Base-by-base conservation (phyloP, 2,329 filamentous ascomycete species). In the Colletotrichum spaethianum region DNA sequence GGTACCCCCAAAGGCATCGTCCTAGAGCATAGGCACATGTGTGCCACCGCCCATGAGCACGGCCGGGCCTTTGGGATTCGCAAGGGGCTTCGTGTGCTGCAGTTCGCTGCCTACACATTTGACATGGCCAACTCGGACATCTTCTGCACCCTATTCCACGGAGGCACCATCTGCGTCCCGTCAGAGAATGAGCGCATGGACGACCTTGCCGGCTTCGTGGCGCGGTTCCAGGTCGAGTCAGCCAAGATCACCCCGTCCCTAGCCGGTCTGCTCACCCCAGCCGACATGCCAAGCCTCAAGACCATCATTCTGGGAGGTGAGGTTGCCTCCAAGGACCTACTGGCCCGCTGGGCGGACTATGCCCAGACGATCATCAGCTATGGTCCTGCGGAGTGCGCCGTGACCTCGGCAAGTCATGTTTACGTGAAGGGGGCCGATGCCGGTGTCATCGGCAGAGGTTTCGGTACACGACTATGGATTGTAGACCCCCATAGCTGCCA, bases 1-100 rank as follows among this genome's bases (percentile, higher is more conserved):
- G 75, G 75, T 1, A 52, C 48, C 2, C 75, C 75, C 18, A 77
- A 77, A 36, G 74, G 75, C 4, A 56, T 75, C 9, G 42, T 76
- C 4, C 60, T 75, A 26, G 64, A 74, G 26, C 75, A 76, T 20
- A 36, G 72, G 4, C 44, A 59, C 23, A 44, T 74, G 16, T 46
- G 38, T 26, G 63, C 61, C 26, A 64, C 42, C 40, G n/a, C 40
- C 42, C 44, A 26, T 20, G 53, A 60, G n/a, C 36, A 65, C 20
- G 55, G 56, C 11, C 52, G 63, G 53, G 46, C 59, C 6, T 53
- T 74, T 2, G 26, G 63, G 1, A 64, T 74, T 60, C 55, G 40
- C 16, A 38, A 46, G n/a, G 55, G 60, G 8, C 62, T 63, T 14
- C 67, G 63, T 4, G 74, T 75, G 60, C 72, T 76, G 44, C 73